Conservation (phyloP, 495 filamentous ascomycete genomes). For the Cetradonia linearis region DNA sequence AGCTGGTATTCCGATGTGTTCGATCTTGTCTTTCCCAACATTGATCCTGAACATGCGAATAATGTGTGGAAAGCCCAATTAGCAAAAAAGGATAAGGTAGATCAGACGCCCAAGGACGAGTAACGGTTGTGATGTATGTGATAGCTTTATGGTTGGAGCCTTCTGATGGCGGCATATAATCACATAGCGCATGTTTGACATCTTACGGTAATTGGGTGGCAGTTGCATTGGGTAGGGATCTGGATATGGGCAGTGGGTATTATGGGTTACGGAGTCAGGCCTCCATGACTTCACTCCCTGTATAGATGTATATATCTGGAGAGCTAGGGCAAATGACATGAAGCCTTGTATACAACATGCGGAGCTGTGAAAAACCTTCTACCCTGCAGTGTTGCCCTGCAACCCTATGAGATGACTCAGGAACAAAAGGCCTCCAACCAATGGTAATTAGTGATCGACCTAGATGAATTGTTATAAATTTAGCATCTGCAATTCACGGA, state of each 20-base stretch:
- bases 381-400: background rate
- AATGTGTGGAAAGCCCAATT: slow-evolving; percentile 63
- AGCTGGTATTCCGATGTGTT: slow-evolving; percentile 95
- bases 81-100: slow-evolving; percentile 45
- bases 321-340: background rate
- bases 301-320: slow-evolving; percentile 15
- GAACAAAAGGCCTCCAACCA: background rate
- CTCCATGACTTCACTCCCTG: slow-evolving; percentile 9
- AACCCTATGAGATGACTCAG: background rate
- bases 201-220: slow-evolving; percentile 12
- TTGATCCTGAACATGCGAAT: slow-evolving; percentile 65
- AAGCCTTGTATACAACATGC: slow-evolving; percentile 4
- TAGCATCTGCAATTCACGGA: background rate
- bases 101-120: slow-evolving; percentile 33
- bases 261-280: background rate
- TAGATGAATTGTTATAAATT: background rate
- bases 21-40: slow-evolving; percentile 73
- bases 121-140: background rate
- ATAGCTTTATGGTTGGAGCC: background rate
- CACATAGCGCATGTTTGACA: slow-evolving; percentile 4
- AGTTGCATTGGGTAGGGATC: slow-evolving; percentile 8
- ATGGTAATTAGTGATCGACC: background rate
- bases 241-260: background rate
- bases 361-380: background rate
- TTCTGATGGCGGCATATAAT: background rate